Base-by-base conservation (phyloP, 2,329 filamentous ascomycete genomes). In the Blumeria graminis region DNA sequence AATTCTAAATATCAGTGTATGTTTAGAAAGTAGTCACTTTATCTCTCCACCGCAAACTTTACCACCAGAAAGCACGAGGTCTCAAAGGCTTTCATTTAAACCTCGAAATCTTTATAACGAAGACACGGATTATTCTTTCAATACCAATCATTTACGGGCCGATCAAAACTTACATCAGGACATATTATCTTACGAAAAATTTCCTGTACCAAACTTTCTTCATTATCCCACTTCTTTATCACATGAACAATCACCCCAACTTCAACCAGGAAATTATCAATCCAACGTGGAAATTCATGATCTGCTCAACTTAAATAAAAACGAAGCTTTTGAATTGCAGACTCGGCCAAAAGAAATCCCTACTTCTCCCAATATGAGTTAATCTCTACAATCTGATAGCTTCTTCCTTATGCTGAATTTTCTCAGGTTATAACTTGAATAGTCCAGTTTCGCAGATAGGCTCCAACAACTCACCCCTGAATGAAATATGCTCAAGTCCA, bases 361-460 rank as follows among this genome's bases (percentile, higher is more conserved):
- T 22, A 62, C 63, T 3, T 63, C 65, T 11, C 64, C 63, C 53
- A 63, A 62, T 32, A 52, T 63, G 1, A 62, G 65, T 67, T 59
- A 61, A 61, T 59, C 11, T 35, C 39, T 33, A 48, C 16, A 35
- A 18, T 3, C 35, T 55, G 48, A 10, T 28, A 3, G 48, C 45
- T 8, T 9, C 11, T 55, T 6, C 48, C 4, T 28, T 51, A 16
- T 32, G 45, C 45, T 16, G 35, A 38, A 46, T 54, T 14, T 59
- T 66, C 4, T 56, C 22, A 66, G 64, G 53, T 58, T 57, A 58
- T 1, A 63, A 61, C 48, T 16, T 33, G 13, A 57, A 59, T n/a
- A 65, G 57, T 48, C 61, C 60, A 22, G 33, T 57, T 10, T 51
- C 52, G 6, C 35, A 50, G 16, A 35, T 58, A 51, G 13, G 36